Percentiles rank a stretch among this genome's conserved stretches.
These are phyloP conservation scores for Testicularia cyperi DNA, from an alignment of 1,284 basidiomycete genomes.

Conservation along the genomic window DNA sequence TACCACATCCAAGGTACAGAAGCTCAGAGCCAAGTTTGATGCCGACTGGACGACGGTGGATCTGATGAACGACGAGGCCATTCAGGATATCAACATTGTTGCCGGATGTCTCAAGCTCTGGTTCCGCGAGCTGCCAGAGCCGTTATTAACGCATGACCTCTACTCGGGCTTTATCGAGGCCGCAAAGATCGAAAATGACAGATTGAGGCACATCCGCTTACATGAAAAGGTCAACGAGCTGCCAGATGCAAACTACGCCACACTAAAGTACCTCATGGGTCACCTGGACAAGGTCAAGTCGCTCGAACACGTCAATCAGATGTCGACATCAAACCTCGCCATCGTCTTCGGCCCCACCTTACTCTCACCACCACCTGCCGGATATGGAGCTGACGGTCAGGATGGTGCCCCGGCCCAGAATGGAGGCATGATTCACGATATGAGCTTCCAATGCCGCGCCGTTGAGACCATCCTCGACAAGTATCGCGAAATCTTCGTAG, in stretches of 20 bases:
- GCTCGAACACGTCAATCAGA: slow-evolving; percentile 71
- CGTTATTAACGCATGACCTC: slow-evolving; percentile 78
- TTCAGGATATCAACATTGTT: slow-evolving; percentile 90
- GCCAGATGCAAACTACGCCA: slow-evolving; percentile 96
- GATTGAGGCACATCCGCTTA: slow-evolving; percentile 76
- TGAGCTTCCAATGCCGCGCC: slow-evolving; percentile 55
- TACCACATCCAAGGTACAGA: slow-evolving; percentile 81
- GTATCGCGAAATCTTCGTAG: slow-evolving; percentile 56
- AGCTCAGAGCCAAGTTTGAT: slow-evolving; percentile 81
- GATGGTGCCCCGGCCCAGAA: neutral
- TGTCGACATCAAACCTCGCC: slow-evolving; percentile 88
- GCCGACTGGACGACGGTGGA: slow-evolving; percentile 58
- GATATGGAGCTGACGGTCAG: slow-evolving; percentile 2
- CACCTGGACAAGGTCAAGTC: slow-evolving; percentile 70
- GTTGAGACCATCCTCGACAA: slow-evolving; percentile 58
- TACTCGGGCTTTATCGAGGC: slow-evolving; percentile 93
- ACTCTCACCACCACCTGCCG: slow-evolving; percentile 40
- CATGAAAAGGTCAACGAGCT: slow-evolving; percentile 97
- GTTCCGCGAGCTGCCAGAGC: slow-evolving; percentile 94
- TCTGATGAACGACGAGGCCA: slow-evolving; percentile 58
- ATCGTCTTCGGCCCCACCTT: slow-evolving; percentile 98
- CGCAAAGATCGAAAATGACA: slow-evolving; percentile 76
- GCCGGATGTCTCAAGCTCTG: slow-evolving; percentile 91
- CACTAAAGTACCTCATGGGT: slow-evolving; percentile 90
- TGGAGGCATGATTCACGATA: slow-evolving; percentile 50